Evolutionary conservation across 2,329 filamentous ascomycete genomes (phyloP).

Genomic region (Ciborinia camelliae): DNA sequence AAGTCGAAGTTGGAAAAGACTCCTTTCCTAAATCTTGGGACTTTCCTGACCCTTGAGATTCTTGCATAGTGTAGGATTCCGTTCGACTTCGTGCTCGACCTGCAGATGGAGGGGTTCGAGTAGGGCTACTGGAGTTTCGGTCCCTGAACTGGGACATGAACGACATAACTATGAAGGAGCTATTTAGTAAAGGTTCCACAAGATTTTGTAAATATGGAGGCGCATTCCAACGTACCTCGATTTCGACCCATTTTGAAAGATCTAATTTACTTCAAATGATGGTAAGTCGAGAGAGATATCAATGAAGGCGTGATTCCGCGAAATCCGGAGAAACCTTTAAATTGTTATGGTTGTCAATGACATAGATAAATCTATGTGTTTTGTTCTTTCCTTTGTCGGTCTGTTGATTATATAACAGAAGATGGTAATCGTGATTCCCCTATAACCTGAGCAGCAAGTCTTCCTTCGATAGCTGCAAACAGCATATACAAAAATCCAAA

Average conservation of each 20-base stretch:
- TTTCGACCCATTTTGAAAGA: constrained; percentile 36
- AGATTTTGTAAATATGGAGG: constrained; percentile 11
- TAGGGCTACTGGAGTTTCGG: constrained; percentile 38
- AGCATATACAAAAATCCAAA: background rate
- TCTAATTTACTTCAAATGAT: background rate
- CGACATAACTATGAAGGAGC: constrained; percentile 63
- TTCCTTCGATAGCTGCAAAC: background rate
- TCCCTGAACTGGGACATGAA: constrained; percentile 76
- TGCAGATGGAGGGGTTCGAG: constrained; percentile 32
- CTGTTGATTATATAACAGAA: background rate
- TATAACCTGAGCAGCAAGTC: background rate
- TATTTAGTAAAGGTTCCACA: constrained; percentile 1
- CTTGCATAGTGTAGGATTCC: constrained; percentile 24
- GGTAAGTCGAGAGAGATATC: background rate
- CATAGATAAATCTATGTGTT: constrained; percentile 17
- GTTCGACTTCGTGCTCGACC: constrained; percentile 26
- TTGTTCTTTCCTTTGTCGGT: constrained; percentile 9
- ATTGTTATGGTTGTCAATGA: constrained; percentile 18
- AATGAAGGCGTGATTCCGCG: constrained; percentile 24
- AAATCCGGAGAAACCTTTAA: constrained; percentile 25
- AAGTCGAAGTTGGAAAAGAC: constrained; percentile 11
- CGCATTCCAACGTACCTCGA: constrained; percentile 35
- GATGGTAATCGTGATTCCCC: background rate
- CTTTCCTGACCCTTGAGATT: constrained; percentile 15
- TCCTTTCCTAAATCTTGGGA: constrained; percentile 2